These are phyloP conservation scores for Alternaria gaisen DNA, from an alignment of 2,329 filamentous ascomycete genomes.

Conservation along the genomic window DNA sequence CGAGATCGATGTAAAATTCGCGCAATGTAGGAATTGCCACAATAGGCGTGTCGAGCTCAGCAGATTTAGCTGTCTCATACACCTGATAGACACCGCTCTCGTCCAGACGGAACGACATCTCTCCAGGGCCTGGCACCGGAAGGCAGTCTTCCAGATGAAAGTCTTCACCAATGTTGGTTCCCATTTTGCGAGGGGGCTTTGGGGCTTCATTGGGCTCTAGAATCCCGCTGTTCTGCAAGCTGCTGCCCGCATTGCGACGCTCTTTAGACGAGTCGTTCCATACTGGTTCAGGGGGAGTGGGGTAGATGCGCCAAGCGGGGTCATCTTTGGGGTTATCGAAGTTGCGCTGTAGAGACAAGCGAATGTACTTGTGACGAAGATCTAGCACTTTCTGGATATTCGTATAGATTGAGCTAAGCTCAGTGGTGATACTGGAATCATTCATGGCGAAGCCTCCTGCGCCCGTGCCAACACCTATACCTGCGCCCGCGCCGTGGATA, in stretches of 20 bases:
- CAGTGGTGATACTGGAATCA: conserved; percentile 81
- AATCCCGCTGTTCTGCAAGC: conserved; percentile 50
- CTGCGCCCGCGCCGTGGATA: conserved; percentile 66
- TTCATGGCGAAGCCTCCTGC: conserved; percentile 72
- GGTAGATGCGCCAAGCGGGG: conserved; percentile 86
- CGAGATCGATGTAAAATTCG: conserved; percentile 95
- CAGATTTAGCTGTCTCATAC: conserved; percentile 73
- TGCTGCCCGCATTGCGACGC: conserved; percentile 50
- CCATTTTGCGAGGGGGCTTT: conserved; percentile 77
- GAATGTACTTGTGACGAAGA: conserved; percentile 86
- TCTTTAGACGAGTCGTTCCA: conserved; percentile 73
- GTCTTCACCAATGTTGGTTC: conserved; percentile 89
- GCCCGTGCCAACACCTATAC: conserved; percentile 68
- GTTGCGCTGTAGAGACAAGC: conserved; percentile 80
- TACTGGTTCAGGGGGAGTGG: conserved; percentile 87
- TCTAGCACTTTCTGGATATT: conserved; percentile 93
- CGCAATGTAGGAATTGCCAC: conserved; percentile 88
- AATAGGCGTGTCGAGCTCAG: conserved; percentile 72
- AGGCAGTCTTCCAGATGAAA: conserved; percentile 82
- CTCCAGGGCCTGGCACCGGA: conserved; percentile 74
- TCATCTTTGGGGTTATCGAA: conserved; percentile 90
- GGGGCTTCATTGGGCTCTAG: conserved; percentile 43
- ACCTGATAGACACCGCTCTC: conserved; percentile 91
- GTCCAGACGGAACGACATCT: conserved; percentile 81
- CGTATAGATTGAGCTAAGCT: conserved; percentile 85